These are phyloP conservation scores for Boeremia lycopersici DNA, from an alignment of 2,329 filamentous ascomycete genomes.

Conservation along the genomic window DNA sequence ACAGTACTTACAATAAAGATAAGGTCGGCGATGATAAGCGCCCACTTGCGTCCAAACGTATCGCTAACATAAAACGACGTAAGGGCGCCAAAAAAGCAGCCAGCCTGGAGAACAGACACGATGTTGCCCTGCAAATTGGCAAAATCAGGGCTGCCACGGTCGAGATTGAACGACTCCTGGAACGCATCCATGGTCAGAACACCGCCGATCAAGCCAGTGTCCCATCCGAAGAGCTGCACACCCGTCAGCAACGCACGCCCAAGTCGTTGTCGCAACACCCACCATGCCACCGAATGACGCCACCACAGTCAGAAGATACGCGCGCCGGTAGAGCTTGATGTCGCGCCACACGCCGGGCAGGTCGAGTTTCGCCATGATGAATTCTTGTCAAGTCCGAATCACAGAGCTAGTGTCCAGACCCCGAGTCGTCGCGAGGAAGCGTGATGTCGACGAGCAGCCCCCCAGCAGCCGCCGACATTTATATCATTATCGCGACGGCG, in stretches of 20 bases:
- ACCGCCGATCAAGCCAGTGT: conserved; percentile 47
- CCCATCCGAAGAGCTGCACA: conserved; percentile 44
- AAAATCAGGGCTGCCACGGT: conserved; percentile 41
- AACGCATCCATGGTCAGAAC: conserved; percentile 53
- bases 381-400: neutral
- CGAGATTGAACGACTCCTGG: conserved; percentile 50
- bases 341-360: conserved; percentile 46
- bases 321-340: conserved; percentile 48
- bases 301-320: conserved; percentile 51
- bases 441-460: neutral
- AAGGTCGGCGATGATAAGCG: conserved; percentile 50
- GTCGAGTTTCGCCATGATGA: conserved; percentile 40
- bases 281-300: conserved; percentile 52
- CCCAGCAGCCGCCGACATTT: neutral
- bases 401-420: neutral
- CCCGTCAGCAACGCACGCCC: neutral
- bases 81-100: conserved; percentile 54
- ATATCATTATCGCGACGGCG: conserved; percentile 6
- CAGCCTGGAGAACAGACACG: conserved; percentile 52
- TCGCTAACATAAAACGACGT: conserved; percentile 52
- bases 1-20: conserved; percentile 42
- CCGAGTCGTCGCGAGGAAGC: neutral
- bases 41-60: conserved; percentile 49
- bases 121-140: conserved; percentile 53
- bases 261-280: neutral